Base-by-base conservation (phyloP, 2,329 filamentous ascomycete genomes). In the Xylaria sp. region DNA sequence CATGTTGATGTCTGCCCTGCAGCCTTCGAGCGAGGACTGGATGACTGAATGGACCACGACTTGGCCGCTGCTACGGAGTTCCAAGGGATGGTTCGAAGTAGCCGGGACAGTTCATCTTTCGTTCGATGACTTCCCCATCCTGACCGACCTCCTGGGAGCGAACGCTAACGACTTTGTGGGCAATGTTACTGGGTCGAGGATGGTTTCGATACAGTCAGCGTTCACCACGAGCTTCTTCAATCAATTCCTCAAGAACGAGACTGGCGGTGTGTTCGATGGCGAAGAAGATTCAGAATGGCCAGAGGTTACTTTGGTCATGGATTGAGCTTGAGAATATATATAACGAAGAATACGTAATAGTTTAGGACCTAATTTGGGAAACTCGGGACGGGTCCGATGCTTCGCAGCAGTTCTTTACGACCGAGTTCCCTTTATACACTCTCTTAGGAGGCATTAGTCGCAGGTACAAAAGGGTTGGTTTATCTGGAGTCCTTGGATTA, bases 171-270 rank as follows among this genome's bases (percentile, higher is more conserved):
- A 29, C 11, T 13, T 13, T 9, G 47, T 42, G 2, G 64, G 64
- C n/a, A 63, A 57, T 29, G 42, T 66, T 15, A 66, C 51, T 6
- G 64, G 64, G 5, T 22, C 60, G 15, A 58, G 64, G 47, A 66
- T 66, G 38, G 22, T 63, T 10, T 15, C 25, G 29, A 63, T 66
- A n/a, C 45, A 66, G 39, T 62, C 53, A 1, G 31, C 53, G 4
- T 66, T 42, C n/a, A n/a, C 59, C 27, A 59, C 45, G 20, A 50
- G 44, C 33, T 66, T 66, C 54, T 66, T 66, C 20, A 51, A 63
- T 10, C 64, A 50, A 17, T 66, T 63, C 31, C 60, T 66, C 17
- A 63, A 59, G 53, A 57, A 54, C 7, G n/a, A 38, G 39, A 49
- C 22, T 15, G 53, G 29, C 7, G 60, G 36, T 11, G 7, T 55